Evolutionary conservation across 108 stramenopile genomes (phyloP), one percentile per base, ranked within the genome.

Genomic region (Bacterosira constricta): DNA sequence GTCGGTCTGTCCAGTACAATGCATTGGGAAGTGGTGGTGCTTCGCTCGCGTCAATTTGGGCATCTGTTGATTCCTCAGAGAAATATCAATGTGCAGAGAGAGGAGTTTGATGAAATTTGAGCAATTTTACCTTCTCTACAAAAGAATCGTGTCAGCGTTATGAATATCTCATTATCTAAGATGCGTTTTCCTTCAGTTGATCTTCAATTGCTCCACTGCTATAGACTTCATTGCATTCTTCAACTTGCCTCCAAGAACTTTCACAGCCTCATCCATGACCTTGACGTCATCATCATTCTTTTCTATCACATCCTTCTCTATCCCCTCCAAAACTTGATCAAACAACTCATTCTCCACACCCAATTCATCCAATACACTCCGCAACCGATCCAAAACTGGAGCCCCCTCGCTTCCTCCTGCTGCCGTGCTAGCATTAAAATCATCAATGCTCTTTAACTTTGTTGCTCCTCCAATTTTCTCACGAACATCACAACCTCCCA

Each of bases 401-500:
- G 93, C 93, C 0, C 88, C 88, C 23, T 84, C 85, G 27, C 86
- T 81, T 3, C 89, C 93, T n/a, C 90, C 90, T 0, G 86, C 87
- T n/a, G 76, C 82, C 27, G 83, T 77, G 11, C 83, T 79, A 36
- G 81, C 83, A 71, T 95, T 95, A 64, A 91, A 95, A 69, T 95
- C 94, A 53, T 95, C 94, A 66, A 95, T 92, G 35, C 81, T 86
- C 55, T 87, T 88, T 26, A 95, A 57, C 54, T 86, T 76, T 5
- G 78, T 69, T 18, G 73, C 80, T 13, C 56, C 80, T 7, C 49
- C 59, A 15, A 65, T 36, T 46, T 87, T 60, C 60, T 88, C 91
- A 31, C 94, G 81, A 13, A 95, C 56, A 81, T 95, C 91, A 25
- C 82, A 90, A 11, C 94, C 94, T 13, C 94, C 94, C 69, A 95